These are phyloP conservation scores for Chrysoporthe puriensis DNA, from an alignment of 2,329 filamentous ascomycete genomes.

Conservation along the genomic window DNA sequence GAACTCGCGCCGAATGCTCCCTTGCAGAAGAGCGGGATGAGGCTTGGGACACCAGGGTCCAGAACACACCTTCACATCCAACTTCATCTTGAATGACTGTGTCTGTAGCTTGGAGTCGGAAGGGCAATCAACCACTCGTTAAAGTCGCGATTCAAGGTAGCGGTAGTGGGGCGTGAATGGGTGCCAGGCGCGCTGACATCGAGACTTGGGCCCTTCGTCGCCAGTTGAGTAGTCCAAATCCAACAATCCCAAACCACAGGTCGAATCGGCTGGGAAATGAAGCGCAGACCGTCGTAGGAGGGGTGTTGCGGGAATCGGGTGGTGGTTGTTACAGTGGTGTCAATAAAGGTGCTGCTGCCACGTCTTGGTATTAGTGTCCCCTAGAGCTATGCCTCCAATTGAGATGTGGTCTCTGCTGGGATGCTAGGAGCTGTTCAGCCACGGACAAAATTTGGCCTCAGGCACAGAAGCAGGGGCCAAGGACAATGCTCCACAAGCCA, in stretches of 20 bases:
- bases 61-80: slow-evolving; percentile 32
- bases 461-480: slow-evolving; percentile 9
- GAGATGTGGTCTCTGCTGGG: slow-evolving; percentile 29
- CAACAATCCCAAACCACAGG: background rate
- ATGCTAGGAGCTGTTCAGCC: slow-evolving; percentile 20
- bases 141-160: slow-evolving; percentile 9
- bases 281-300: background rate
- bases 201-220: slow-evolving; percentile 6
- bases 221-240: background rate
- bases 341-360: slow-evolving; percentile 24
- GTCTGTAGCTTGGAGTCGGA: background rate
- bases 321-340: slow-evolving; percentile 17
- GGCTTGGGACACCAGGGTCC: background rate
- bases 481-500: too few relatives aligned
- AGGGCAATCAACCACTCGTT: slow-evolving; percentile 3
- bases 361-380: slow-evolving; percentile 13
- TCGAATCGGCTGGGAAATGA: background rate
- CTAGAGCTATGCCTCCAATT: slow-evolving; percentile 25
- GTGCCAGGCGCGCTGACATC: slow-evolving; percentile 24
- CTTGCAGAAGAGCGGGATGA: background rate
- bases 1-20: background rate
- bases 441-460: slow-evolving; percentile 19
- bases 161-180: slow-evolving; percentile 21
- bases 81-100: slow-evolving; percentile 35
- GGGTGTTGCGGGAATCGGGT: background rate